These are phyloP conservation scores for Hyphodiscus hymeniophilus DNA, from an alignment of 495 filamentous ascomycete species.

Conservation along the genomic window DNA sequence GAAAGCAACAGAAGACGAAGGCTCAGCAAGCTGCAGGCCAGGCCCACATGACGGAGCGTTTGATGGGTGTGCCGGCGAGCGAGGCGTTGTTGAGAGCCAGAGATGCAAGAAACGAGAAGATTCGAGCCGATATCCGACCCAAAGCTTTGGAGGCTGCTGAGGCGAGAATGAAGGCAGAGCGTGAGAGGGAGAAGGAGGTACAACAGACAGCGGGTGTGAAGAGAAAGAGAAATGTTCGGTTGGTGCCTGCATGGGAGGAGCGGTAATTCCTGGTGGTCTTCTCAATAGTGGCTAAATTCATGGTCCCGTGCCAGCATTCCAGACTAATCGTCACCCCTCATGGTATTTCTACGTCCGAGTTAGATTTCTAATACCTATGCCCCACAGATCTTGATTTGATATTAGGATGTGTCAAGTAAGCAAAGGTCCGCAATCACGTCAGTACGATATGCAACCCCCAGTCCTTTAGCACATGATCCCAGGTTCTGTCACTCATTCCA, in stretches of 20 bases:
- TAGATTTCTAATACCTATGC: no score
- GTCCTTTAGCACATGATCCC: no score
- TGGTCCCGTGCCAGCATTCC: no score
- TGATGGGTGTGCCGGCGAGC: constrained; percentile 5
- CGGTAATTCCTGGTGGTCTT: no score
- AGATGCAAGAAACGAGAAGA: constrained; percentile 1
- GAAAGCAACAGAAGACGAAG: background rate
- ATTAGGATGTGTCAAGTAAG: no score
- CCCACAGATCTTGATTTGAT: no score
- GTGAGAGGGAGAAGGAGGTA: background rate
- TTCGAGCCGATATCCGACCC: constrained; percentile 1
- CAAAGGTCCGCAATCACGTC: no score
- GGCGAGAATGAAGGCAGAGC: constrained; percentile 1
- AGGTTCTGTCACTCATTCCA: no score
- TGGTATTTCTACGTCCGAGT: no score
- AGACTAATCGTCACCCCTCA: no score
- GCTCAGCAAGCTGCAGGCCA: background rate
- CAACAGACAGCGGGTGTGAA: background rate
- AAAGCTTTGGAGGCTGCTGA: constrained; percentile 7
- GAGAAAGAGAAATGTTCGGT: constrained; percentile 1
- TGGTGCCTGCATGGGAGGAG: constrained; percentile 7
- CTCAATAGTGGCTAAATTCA: no score
- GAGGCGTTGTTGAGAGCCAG: constrained; percentile 8
- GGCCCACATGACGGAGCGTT: background rate
- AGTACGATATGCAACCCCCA: no score